Evolutionary conservation across 805 yeast species (phyloP), one percentile per base, ranked within the genome.

Genomic region (Cyberlindnera mycetangii): DNA sequence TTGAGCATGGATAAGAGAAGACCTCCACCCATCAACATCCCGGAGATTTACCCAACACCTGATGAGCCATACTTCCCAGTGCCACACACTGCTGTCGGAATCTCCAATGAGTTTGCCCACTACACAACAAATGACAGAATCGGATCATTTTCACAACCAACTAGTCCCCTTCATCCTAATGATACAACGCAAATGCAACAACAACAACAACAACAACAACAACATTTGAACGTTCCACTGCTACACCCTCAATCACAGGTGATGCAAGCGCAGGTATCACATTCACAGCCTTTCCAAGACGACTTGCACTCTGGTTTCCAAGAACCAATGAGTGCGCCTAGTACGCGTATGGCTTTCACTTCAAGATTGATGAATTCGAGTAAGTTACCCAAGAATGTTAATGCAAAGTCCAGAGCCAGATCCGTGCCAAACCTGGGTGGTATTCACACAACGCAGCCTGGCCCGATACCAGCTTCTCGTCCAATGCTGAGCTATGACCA

Each of bases 381-480:
- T 9, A 44, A 44, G 41, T 4, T 19, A 8, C 38, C 47, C 19
- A 44, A 40, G 38, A 25, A 9, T 4, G 3, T 25, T 20, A 51
- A 47, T 8, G 4, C 18, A 21, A 51, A 47, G 36, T 32, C 46
- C 11, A 39, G 56, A 8, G 44, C 53, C 10, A 46, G 37, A 9
- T 52, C 54, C 14, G 51, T 42, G 9, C 54, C 56, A 18, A 41
- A 38, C 24, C 35, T 48, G 14, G n/a, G 33, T 12, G 46, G 45
- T 9, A 12, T 33, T 15, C 48, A 44, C 30, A 44, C 47, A 4
- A 53, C 62, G 6, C 67, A 62, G 41, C 67, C 67, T 1, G 69
- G 69, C 8, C 69, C 68, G 12, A 59, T 65, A 12, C 68, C 67
- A 4, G 65, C 65, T 6, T 49, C 62, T 2, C 53, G 52, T 32